A percentile compares a stretch with the other conserved stretches of the same genome.
These are phyloP conservation scores for Bruguiera gymnorhiza DNA, from an alignment of 345 rosid genomes.

Conservation along the genomic window DNA sequence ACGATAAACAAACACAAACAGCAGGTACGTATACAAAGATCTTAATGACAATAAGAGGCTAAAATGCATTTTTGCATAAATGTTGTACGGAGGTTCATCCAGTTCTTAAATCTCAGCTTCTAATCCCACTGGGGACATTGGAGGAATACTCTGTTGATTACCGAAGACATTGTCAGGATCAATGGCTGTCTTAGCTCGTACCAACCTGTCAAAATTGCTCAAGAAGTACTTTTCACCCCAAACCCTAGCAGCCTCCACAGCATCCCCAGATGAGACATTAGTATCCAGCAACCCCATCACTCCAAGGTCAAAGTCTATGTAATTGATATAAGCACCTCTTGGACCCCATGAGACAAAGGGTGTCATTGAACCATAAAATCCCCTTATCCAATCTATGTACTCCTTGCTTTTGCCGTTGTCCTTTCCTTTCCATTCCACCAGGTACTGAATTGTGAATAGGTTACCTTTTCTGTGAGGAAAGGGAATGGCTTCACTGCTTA, in stretches of 20 bases:
- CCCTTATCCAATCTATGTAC: constrained; percentile 23
- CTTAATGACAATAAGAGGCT: too few species aligned
- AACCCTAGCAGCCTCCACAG: constrained; percentile 20
- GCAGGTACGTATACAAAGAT: too few species aligned
- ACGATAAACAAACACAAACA: too few species aligned
- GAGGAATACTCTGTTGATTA: constrained; percentile 29
- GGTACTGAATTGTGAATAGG: constrained; percentile 21
- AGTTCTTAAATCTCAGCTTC: neutral
- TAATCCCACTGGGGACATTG: constrained; percentile 1
- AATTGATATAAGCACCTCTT: constrained; percentile 29
- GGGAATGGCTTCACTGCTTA: constrained; percentile 24
- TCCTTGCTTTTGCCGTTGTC: constrained; percentile 8
- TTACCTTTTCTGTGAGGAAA: constrained; percentile 31
- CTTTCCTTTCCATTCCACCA: constrained; percentile 28
- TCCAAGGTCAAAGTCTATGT: constrained; percentile 29
- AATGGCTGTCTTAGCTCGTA: constrained; percentile 20
- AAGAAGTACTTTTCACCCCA: constrained; percentile 34
- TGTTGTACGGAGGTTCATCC: neutral
- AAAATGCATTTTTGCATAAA: too few species aligned
- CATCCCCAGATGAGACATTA: neutral
- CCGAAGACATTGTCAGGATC: constrained; percentile 26
- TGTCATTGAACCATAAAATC: constrained; percentile 22
- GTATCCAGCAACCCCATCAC: neutral
- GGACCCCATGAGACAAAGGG: constrained; percentile 27
- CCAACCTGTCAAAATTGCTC: constrained; percentile 28